phyloP scores from a whole-genome alignment of 2,329 filamentous ascomycete species.

The Colletotrichum sp. region DNA sequence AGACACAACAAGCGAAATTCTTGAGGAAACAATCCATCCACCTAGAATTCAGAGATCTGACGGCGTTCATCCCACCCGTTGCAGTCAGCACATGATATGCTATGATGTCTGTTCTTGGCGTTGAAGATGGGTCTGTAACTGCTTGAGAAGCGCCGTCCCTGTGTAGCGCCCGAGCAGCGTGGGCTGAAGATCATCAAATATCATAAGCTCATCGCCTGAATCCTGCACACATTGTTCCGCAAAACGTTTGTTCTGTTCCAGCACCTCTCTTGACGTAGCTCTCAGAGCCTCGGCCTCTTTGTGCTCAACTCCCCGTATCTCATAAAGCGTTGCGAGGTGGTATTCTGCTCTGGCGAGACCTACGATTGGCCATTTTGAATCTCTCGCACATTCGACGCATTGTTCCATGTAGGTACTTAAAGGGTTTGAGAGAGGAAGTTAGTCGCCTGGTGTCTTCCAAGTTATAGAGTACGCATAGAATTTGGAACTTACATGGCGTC shows the following conservation, averaged over 20 bases:
- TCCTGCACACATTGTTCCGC: not conserved
- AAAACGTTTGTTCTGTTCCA: not conserved
- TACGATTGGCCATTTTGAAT: not conserved
- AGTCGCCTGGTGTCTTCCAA: accelerated
- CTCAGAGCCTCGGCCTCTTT: not conserved
- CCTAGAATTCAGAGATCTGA: no score
- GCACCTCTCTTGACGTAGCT: not conserved
- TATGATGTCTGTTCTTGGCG: accelerated
- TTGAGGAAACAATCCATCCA: no score
- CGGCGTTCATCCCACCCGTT: not conserved
- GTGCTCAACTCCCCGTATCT: not conserved
- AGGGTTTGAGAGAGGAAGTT: accelerated
- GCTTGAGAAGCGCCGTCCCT: not conserved
- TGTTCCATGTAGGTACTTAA: not conserved
- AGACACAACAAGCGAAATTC: no score
- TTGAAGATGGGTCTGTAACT: not conserved
- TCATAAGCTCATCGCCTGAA: not conserved
- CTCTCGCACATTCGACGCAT: not conserved
- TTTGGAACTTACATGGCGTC: not conserved
- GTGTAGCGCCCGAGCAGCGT: not conserved
- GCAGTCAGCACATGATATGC: accelerated
- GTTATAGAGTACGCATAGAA: accelerated
- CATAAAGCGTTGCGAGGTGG: not conserved
- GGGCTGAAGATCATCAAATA: not conserved
- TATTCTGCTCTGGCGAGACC: not conserved